Percentiles rank a stretch among this genome's conserved stretches.
Conservation (phyloP, 2,329 filamentous ascomycete species). For the Venturia effusa region DNA sequence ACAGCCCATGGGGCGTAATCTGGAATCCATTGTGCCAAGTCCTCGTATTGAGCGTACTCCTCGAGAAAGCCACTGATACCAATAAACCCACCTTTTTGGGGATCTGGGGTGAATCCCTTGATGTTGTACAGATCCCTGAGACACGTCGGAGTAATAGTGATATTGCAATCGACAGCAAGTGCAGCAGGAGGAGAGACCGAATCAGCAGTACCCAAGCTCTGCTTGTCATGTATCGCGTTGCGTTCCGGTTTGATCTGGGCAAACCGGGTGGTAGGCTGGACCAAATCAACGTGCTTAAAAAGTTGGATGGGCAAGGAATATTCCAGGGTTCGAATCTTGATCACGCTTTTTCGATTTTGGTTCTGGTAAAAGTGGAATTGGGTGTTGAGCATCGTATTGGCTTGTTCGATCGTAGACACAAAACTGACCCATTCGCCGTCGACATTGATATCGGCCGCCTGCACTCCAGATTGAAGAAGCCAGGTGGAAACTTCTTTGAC, state of each 20-base stretch:
- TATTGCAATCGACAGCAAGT: conserved; percentile 7
- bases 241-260: conserved; percentile 2
- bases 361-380: conserved; percentile 47
- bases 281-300: conserved; percentile 45
- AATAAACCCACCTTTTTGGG: neutral
- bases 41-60: conserved; percentile 7
- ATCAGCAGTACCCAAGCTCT: conserved; percentile 32
- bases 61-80: conserved; percentile 8
- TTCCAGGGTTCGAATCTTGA: conserved; percentile 42
- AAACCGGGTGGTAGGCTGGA: conserved; percentile 57
- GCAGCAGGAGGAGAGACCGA: conserved; percentile 13
- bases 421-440: conserved; percentile 54
- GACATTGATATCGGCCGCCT: conserved; percentile 34
- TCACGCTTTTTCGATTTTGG: conserved; percentile 24
- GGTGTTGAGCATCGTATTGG: conserved; percentile 46
- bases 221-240: neutral
- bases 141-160: conserved; percentile 8
- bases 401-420: conserved; percentile 38
- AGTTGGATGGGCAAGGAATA: conserved; percentile 53
- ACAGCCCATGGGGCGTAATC: conserved; percentile 8
- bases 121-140: conserved; percentile 9
- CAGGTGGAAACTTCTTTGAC: conserved; percentile 42
- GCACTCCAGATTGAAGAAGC: conserved; percentile 42
- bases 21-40: conserved; percentile 2
- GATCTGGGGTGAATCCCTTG: conserved; percentile 3